Percentiles rank a stretch among this genome's conserved stretches.
Evolutionary conservation across 352 stramenopile species (phyloP).

Genomic region (Phytopythium ostracodes): DNA sequence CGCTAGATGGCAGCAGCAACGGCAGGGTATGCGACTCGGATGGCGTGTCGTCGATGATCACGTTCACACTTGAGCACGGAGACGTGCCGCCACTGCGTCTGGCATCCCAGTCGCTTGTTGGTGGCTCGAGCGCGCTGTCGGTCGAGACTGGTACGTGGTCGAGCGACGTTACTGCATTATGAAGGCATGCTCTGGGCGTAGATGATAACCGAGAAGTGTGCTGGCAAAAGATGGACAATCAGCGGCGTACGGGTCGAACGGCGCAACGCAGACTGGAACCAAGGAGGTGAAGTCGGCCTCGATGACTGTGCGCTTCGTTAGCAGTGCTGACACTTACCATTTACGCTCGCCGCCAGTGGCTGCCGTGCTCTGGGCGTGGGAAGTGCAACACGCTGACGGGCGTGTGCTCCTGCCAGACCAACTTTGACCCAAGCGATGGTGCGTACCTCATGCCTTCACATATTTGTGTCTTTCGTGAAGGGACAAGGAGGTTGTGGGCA

Average conservation of each 20-base stretch:
- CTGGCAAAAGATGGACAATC: slow-evolving; percentile 19
- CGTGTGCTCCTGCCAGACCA: slow-evolving; percentile 39
- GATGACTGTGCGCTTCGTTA: background rate
- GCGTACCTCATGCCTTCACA: background rate
- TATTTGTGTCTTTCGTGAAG: too few relatives aligned
- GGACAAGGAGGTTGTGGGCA: too few relatives aligned
- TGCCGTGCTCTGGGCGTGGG: slow-evolving; percentile 55
- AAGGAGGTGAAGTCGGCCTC: slow-evolving; percentile 41
- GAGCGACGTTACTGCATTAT: background rate
- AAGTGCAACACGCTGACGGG: slow-evolving; percentile 45
- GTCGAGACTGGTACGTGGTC: background rate
- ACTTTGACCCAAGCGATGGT: slow-evolving; percentile 62
- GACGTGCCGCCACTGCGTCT: slow-evolving; percentile 47
- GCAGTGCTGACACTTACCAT: background rate
- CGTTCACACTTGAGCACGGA: slow-evolving; percentile 67
- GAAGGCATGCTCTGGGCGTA: background rate
- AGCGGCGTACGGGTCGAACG: slow-evolving; percentile 26
- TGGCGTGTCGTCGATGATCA: slow-evolving; percentile 58
- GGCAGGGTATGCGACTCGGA: slow-evolving; percentile 37
- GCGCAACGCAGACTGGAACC: slow-evolving; percentile 36
- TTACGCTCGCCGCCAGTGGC: slow-evolving; percentile 34
- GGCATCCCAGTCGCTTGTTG: slow-evolving; percentile 20
- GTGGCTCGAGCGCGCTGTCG: slow-evolving; percentile 16
- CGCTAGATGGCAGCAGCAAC: slow-evolving; percentile 34
- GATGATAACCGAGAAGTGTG: background rate